phyloP scores from a whole-genome alignment of 2,329 filamentous ascomycete genomes.

The Botrytis sinoallii region DNA sequence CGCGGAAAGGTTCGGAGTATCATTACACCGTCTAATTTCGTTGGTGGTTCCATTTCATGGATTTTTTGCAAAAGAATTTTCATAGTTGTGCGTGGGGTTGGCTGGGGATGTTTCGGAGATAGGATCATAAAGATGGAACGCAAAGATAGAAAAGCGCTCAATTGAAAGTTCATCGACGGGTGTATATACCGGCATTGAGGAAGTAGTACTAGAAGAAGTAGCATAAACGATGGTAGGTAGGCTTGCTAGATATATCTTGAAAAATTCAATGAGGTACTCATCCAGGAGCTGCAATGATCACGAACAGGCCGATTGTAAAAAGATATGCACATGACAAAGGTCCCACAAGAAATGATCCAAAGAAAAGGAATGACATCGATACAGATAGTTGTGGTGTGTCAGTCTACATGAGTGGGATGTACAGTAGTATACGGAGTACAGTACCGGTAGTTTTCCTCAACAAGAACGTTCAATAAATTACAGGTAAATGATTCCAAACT shows the following conservation, averaged over 20 bases:
- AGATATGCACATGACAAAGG: background rate
- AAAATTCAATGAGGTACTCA: background rate
- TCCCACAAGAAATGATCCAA: background rate
- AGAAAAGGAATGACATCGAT: background rate
- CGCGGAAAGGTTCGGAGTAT: too few species aligned
- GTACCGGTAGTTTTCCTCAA: background rate
- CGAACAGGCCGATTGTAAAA: background rate
- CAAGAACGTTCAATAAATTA: background rate
- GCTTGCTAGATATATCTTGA: too few species aligned
- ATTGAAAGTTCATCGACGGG: background rate
- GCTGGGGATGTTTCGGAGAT: background rate
- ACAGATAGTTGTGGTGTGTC: background rate
- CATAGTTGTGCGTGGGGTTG: background rate
- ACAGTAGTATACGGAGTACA: background rate
- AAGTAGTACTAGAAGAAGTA: background rate
- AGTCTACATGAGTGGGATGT: background rate
- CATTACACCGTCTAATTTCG: too few species aligned
- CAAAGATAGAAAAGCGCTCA: background rate
- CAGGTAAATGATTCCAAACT: background rate
- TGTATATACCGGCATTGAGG: background rate
- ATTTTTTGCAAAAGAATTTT: background rate
- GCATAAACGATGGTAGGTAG: too few species aligned
- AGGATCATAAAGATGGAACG: background rate
- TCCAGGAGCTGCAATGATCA: background rate
- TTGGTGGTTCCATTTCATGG: background rate